These are phyloP conservation scores for Geoglossum cookeanum DNA, from an alignment of 2,329 filamentous ascomycete species.

Conservation along the genomic window DNA sequence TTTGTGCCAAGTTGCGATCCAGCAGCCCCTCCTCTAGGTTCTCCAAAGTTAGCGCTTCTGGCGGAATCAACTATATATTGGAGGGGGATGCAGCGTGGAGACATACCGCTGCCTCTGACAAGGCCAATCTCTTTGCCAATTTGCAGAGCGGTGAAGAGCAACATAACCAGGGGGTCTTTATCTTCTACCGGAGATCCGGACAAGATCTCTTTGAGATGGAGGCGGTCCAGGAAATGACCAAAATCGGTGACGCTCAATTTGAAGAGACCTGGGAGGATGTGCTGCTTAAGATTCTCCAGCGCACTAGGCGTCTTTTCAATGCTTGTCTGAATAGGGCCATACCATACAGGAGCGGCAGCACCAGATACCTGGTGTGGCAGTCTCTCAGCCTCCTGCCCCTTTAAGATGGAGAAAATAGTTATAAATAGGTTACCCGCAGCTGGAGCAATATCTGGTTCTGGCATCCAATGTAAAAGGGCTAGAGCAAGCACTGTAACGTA, in stretches of 20 bases:
- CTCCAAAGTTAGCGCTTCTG: neutral
- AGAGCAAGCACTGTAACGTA: constrained; percentile 6
- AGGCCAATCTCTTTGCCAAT: constrained; percentile 28
- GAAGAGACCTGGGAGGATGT: constrained; percentile 30
- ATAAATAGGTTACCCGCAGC: constrained; percentile 21
- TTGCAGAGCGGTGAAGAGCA: constrained; percentile 21
- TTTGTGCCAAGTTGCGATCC: constrained; percentile 22
- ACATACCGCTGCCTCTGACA: constrained; percentile 18
- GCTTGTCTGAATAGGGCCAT: constrained; percentile 18
- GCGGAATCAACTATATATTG: neutral
- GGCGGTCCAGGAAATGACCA: constrained; percentile 20
- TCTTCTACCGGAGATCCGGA: neutral
- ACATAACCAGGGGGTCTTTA: neutral
- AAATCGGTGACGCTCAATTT: constrained; percentile 22
- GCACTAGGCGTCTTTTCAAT: constrained; percentile 19
- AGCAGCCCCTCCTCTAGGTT: neutral
- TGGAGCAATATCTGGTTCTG: constrained; percentile 21
- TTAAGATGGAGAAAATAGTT: constrained; percentile 14
- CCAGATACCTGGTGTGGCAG: neutral
- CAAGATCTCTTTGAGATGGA: constrained; percentile 9
- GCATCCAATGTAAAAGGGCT: constrained; percentile 19
- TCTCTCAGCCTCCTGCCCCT: neutral
- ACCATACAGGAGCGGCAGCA: constrained; percentile 18
- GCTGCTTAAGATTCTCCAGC: constrained; percentile 23
- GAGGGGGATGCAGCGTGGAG: neutral